Evolutionary conservation across 139 green algal genomes (phyloP).

Genomic region (Gonium pectorale): DNA sequence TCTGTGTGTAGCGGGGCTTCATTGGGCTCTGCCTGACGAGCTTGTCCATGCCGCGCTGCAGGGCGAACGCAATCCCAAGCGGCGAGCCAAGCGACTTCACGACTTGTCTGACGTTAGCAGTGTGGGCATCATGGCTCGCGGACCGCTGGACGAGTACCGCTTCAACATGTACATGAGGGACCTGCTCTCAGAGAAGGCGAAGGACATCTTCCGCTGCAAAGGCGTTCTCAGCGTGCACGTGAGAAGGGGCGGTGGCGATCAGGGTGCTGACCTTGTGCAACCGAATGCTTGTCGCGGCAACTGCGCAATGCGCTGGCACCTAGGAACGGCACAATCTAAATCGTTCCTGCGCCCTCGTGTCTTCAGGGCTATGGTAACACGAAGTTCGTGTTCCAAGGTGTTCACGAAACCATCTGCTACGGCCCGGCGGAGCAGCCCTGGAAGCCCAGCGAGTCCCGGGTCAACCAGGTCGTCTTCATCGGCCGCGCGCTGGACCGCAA

Average conservation of each 20-base stretch:
- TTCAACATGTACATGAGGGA: constrained; percentile 93
- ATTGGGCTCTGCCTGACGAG: too few relatives aligned
- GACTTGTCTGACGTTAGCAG: constrained; percentile 77
- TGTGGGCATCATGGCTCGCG: constrained; percentile 79
- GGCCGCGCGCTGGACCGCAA: constrained; percentile 76
- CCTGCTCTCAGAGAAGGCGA: constrained; percentile 81
- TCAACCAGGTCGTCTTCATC: constrained; percentile 92
- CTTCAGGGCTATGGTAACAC: constrained; percentile 65
- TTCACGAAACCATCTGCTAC: constrained; percentile 90
- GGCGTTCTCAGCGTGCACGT: constrained; percentile 84
- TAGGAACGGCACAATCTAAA: too few relatives aligned
- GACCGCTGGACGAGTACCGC: constrained; percentile 81
- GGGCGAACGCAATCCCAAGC: constrained; percentile 69
- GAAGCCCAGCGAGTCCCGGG: constrained; percentile 67
- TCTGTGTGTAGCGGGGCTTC: too few relatives aligned
- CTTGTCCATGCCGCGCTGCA: too few relatives aligned
- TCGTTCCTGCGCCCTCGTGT: too few relatives aligned
- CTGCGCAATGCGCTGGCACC: too few relatives aligned
- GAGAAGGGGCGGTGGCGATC: neutral
- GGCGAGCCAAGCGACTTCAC: constrained; percentile 75
- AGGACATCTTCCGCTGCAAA: constrained; percentile 91
- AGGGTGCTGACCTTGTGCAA: too few relatives aligned
- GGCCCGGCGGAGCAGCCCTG: constrained; percentile 74
- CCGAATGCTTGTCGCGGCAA: too few relatives aligned
- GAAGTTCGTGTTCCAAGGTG: constrained; percentile 91